phyloP scores from a whole-genome alignment of 495 filamentous ascomycete species.

The Tuber calosporum region DNA sequence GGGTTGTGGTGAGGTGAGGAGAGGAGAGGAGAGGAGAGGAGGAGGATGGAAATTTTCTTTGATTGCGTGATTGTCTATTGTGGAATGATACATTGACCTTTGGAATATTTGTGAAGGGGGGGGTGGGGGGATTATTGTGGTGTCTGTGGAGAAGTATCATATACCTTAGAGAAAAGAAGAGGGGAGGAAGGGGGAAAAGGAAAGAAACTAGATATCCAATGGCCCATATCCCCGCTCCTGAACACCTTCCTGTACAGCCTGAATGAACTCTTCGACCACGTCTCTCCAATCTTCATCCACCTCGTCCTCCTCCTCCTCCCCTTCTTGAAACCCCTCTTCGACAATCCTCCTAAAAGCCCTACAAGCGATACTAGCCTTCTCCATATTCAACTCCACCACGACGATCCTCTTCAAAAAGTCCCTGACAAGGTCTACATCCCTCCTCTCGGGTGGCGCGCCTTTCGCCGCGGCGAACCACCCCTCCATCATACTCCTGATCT shows the following conservation, averaged over 20 bases:
- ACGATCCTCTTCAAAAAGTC: constrained; percentile 20
- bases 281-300: constrained; percentile 30
- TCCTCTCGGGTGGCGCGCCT: constrained; percentile 10
- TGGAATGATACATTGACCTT: too few relatives aligned
- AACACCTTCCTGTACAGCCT: constrained; percentile 16
- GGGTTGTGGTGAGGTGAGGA: too few relatives aligned
- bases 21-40: too few relatives aligned
- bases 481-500: constrained; percentile 17
- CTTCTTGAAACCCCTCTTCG: constrained; percentile 20
- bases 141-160: neutral
- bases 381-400: constrained; percentile 19
- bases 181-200: neutral
- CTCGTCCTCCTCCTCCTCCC: constrained; percentile 25
- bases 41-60: too few relatives aligned
- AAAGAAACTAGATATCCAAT: constrained; percentile 6
- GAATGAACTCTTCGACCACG: constrained; percentile 35
- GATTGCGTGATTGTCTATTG: too few relatives aligned
- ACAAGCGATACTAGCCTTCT: constrained; percentile 13
- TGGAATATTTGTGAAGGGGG: too few relatives aligned
- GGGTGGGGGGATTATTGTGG: neutral
- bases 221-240: constrained; percentile 18
- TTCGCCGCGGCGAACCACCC: constrained; percentile 18
- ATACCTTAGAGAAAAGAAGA: neutral
- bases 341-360: constrained; percentile 14
- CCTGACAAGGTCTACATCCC: constrained; percentile 15